Conservation (phyloP, 129 eudicot genomes). For the Pittosporum tobira region DNA sequence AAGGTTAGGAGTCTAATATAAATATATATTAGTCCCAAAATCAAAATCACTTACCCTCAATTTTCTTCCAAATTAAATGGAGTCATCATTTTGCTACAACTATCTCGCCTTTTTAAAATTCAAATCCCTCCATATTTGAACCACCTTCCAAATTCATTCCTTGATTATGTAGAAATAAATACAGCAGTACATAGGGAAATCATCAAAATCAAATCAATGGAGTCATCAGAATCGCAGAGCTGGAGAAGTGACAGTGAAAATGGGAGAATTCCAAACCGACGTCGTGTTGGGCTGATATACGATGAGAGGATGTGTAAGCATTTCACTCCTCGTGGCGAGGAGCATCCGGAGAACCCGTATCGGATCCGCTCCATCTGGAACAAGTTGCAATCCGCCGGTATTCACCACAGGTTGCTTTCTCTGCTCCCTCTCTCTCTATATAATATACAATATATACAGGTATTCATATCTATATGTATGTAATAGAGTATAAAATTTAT, state of each 20-base stretch:
- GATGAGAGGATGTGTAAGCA: slow-evolving; percentile 87
- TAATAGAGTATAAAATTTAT: no score
- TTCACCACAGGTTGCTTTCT: slow-evolving; percentile 39
- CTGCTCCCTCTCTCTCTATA: slow-evolving; percentile 4
- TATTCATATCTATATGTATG: background rate
- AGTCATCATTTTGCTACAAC: no score
- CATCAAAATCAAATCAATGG: slow-evolving; percentile 10
- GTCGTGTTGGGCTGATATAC: slow-evolving; percentile 73
- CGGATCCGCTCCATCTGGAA: slow-evolving; percentile 76
- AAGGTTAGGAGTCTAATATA: no score
- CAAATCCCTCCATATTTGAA: no score
- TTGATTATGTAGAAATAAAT: no score
- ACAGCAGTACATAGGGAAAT: no score
- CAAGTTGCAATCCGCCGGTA: slow-evolving; percentile 45
- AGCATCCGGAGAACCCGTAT: slow-evolving; percentile 75
- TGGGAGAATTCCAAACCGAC: slow-evolving; percentile 7
- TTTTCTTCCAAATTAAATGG: no score
- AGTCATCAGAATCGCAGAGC: slow-evolving; percentile 6
- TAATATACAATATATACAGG: background rate
- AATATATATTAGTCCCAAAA: no score
- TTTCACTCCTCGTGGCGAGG: slow-evolving; percentile 32
- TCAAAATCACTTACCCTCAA: no score
- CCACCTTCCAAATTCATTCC: no score
- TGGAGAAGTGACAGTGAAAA: background rate
- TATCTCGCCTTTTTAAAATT: no score